Evolutionary conservation across 208 protist genomes (phyloP).

Genomic region (Trypanosoma platydactyli): DNA sequence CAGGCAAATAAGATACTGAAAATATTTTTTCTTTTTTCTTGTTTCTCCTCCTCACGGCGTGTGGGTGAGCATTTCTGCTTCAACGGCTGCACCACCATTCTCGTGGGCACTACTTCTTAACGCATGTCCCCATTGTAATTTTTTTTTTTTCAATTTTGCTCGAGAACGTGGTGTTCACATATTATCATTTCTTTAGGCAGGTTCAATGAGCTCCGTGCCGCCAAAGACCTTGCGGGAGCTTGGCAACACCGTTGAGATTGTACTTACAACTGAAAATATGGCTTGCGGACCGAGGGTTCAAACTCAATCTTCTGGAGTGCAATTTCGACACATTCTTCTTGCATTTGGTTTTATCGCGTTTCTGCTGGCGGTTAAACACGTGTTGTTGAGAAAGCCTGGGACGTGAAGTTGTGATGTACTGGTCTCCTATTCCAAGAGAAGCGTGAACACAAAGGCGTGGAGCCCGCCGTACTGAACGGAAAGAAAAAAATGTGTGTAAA

Average conservation of each 20-base stretch:
- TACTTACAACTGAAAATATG: background rate
- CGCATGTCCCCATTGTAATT: background rate
- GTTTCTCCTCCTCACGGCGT: background rate
- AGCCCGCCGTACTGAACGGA: background rate
- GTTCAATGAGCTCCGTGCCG: background rate
- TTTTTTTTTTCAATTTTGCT: constrained; percentile 10
- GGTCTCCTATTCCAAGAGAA: background rate
- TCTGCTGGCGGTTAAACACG: background rate
- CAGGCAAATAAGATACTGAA: too few relatives aligned
- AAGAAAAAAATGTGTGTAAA: constrained; percentile 4
- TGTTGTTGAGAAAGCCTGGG: constrained; percentile 1
- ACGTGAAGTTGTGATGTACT: background rate
- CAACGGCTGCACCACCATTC: too few relatives aligned
- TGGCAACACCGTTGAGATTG: constrained; percentile 13
- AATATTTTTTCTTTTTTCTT: background rate
- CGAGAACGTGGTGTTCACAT: background rate
- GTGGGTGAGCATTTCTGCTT: background rate
- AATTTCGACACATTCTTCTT: constrained; percentile 8
- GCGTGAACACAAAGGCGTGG: background rate
- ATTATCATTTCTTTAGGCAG: background rate
- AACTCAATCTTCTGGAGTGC: background rate
- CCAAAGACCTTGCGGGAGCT: constrained; percentile 22
- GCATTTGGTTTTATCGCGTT: constrained; percentile 7
- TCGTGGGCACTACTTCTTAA: too few relatives aligned
- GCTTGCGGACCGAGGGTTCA: background rate